Percentiles rank a stretch among this genome's conserved stretches.
Evolutionary conservation across 2,329 filamentous ascomycete species (phyloP).

Genomic region (Rhynchosporium secalis): DNA sequence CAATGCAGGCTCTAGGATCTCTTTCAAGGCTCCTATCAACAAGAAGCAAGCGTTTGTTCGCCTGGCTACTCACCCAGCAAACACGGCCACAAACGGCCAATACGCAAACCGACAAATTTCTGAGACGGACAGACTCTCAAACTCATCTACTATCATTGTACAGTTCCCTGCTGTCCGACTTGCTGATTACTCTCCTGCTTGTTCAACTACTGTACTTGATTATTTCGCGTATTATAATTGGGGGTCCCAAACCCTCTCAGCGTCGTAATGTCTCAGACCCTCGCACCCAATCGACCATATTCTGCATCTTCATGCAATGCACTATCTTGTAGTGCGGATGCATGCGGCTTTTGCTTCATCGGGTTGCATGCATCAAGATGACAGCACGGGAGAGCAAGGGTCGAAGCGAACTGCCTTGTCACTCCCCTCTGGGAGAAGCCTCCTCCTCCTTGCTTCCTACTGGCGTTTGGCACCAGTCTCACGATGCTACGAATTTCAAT

Average conservation of each 20-base stretch:
- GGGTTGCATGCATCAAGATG: slow-evolving; percentile 8
- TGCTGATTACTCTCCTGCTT: background rate
- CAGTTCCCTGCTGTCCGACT: background rate
- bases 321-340: background rate
- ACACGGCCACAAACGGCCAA: background rate
- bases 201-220: background rate
- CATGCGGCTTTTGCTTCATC: slow-evolving; percentile 7
- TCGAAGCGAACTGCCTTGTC: background rate
- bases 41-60: background rate
- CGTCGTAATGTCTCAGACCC: slow-evolving; percentile 8
- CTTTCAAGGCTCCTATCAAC: background rate
- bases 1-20: background rate
- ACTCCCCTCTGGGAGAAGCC: background rate
- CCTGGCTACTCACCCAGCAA: background rate
- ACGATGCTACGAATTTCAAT: background rate
- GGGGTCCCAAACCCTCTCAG: slow-evolving; percentile 5
- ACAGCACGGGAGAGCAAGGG: slow-evolving; percentile 4
- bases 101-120: background rate
- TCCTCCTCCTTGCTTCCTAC: background rate
- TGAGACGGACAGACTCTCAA: background rate
- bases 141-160: background rate
- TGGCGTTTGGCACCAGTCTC: background rate
- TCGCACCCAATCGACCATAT: slow-evolving; percentile 1
- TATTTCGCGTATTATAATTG: background rate
- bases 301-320: background rate